Evolutionary conservation across 768 basidiomycete species (phyloP).

Genomic region (Trametes punicea): DNA sequence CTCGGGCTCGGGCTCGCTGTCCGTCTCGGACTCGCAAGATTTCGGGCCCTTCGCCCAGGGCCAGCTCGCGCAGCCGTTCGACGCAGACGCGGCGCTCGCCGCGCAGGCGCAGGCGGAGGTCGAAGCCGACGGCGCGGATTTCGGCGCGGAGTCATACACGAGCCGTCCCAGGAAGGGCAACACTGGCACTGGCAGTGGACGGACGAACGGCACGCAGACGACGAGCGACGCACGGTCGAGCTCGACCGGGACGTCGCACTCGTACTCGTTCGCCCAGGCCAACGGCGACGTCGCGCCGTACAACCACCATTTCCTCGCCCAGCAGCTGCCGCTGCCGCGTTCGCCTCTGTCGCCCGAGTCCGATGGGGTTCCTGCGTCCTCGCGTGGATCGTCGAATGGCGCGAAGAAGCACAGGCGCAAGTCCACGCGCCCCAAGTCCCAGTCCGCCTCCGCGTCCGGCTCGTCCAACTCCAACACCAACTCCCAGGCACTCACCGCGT

Average conservation of each 20-base stretch:
- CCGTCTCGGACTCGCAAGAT: slow-evolving; percentile 27
- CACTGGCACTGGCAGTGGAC: slow-evolving; percentile 27
- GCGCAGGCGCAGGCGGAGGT: too few relatives aligned
- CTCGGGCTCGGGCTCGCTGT: slow-evolving; percentile 16
- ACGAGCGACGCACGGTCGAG: slow-evolving; percentile 40
- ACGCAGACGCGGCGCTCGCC: slow-evolving; percentile 47
- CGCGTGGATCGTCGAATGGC: not conserved
- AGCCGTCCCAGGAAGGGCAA: slow-evolving; percentile 28
- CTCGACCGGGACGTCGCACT: slow-evolving; percentile 48
- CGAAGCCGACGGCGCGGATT: slow-evolving; percentile 52
- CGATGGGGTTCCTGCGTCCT: slow-evolving; percentile 1
- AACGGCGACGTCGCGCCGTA: slow-evolving; percentile 21
- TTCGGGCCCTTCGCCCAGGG: slow-evolving; percentile 30
- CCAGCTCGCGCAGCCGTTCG: slow-evolving; percentile 15
- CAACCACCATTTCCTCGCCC: slow-evolving; percentile 27
- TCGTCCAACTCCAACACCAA: slow-evolving; percentile 24
- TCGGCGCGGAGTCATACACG: slow-evolving; percentile 56
- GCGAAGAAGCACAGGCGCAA: slow-evolving; percentile 16
- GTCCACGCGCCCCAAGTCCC: slow-evolving; percentile 33
- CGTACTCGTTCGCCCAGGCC: slow-evolving; percentile 24
- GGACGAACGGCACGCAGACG: not conserved
- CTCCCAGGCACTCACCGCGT: slow-evolving; percentile 40
- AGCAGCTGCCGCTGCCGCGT: slow-evolving; percentile 20
- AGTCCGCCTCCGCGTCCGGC: slow-evolving; percentile 39
- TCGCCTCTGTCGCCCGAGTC: not conserved